phyloP scores from a whole-genome alignment of 768 basidiomycete genomes.

The Phanerochaete sordida region DNA sequence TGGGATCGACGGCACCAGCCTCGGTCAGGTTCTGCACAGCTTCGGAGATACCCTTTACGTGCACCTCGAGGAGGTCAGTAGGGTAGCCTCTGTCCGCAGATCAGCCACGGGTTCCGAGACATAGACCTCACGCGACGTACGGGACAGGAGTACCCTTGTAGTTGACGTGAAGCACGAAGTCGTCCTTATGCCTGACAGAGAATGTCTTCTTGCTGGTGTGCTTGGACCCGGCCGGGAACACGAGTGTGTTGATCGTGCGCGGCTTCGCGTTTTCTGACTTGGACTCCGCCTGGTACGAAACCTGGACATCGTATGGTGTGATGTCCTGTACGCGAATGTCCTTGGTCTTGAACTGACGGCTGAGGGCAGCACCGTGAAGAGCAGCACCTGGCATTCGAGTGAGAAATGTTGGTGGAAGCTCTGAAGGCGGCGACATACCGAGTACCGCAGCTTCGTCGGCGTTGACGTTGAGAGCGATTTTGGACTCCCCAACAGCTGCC shows the following conservation, averaged over 20 bases:
- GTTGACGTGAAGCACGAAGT: slow-evolving; percentile 74
- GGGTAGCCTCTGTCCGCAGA: slow-evolving; percentile 56
- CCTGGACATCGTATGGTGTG: slow-evolving; percentile 68
- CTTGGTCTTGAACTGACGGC: slow-evolving; percentile 93
- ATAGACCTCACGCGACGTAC: slow-evolving; percentile 42
- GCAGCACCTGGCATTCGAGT: slow-evolving; percentile 55
- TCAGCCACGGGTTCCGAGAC: slow-evolving; percentile 2
- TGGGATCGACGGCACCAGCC: slow-evolving; percentile 73
- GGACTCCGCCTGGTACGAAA: slow-evolving; percentile 67
- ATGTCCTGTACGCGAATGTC: slow-evolving; percentile 83
- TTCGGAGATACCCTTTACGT: slow-evolving; percentile 68
- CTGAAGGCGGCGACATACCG: slow-evolving; percentile 34
- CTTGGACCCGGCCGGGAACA: slow-evolving; percentile 80
- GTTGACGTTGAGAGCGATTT: slow-evolving; percentile 93
- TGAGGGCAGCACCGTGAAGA: slow-evolving; percentile 85
- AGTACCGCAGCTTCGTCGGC: slow-evolving; percentile 95
- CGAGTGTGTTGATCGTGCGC: slow-evolving; percentile 67
- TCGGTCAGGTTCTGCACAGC: slow-evolving; percentile 84
- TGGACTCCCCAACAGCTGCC: slow-evolving; percentile 76
- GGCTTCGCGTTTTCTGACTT: slow-evolving; percentile 46
- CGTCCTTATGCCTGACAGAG: slow-evolving; percentile 80
- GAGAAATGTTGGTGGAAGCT: neutral
- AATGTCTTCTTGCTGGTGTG: slow-evolving; percentile 81
- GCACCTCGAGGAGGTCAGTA: slow-evolving; percentile 67
- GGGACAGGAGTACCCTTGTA: slow-evolving; percentile 65